These are phyloP conservation scores for Lodderomyces oxycetoniae DNA, from an alignment of 1,139 yeast genomes.

Conservation along the genomic window DNA sequence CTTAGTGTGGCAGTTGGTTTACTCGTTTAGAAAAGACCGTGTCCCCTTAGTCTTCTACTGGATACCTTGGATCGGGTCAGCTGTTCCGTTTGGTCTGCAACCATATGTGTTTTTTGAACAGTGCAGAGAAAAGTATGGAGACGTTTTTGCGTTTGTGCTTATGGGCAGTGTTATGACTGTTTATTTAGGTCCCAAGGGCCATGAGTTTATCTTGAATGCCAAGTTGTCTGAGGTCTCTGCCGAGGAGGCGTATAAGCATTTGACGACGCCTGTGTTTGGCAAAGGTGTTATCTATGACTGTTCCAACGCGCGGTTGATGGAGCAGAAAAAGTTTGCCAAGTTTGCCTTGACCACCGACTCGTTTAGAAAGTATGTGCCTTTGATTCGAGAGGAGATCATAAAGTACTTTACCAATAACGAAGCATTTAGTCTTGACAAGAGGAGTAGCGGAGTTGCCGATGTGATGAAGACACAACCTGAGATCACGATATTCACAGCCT, in stretches of 20 bases:
- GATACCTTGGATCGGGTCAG: conserved; percentile 95
- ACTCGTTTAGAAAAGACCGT: conserved; percentile 69
- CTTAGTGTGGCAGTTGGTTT: conserved; percentile 63
- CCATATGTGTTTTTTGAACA: conserved; percentile 85
- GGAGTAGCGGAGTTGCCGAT: conserved; percentile 51
- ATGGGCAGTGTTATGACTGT: conserved; percentile 94
- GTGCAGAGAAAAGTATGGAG: conserved; percentile 81
- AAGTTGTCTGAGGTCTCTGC: conserved; percentile 89
- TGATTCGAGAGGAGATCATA: conserved; percentile 72
- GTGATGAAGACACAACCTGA: conserved; percentile 90
- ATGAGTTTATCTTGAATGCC: conserved; percentile 91
- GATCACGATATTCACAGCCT: conserved; percentile 93
- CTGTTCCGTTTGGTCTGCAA: conserved; percentile 81
- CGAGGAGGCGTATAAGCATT: conserved; percentile 90
- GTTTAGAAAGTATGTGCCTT: conserved; percentile 81
- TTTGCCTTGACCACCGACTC: conserved; percentile 82
- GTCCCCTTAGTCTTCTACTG: conserved; percentile 89
- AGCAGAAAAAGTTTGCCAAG: conserved; percentile 95
- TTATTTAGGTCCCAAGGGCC: conserved; percentile 94
- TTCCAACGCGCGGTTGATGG: conserved; percentile 91
- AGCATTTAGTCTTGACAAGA: conserved; percentile 37
- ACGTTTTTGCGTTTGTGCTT: conserved; percentile 82
- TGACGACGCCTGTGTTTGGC: conserved; percentile 97
- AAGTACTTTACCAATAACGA: conserved; percentile 55
- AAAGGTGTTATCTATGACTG: conserved; percentile 97